Base-by-base conservation (phyloP, 441 rosid species). In the Euphorbia schlechtendalii region DNA sequence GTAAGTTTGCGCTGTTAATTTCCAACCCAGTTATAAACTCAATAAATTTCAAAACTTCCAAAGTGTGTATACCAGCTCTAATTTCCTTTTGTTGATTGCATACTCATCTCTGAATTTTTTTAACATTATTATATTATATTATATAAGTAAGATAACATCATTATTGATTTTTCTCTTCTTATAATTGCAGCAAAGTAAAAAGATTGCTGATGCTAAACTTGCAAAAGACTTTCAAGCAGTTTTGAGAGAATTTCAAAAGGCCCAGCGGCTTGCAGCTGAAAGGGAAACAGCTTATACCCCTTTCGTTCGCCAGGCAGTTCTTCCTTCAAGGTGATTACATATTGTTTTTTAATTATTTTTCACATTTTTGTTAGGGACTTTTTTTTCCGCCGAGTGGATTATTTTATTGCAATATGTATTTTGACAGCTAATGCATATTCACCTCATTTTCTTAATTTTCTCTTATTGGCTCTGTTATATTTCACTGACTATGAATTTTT, bases 221-320 rank as follows among this genome's bases (percentile, higher is more conserved):
- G 98, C 95, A 34, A 92, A 88, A 71, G 98, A 92, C 74, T 90
- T 90, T 80, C 90, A 92, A 81, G 87, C 88, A 20, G 98, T 92
- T 61, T 71, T 92, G 64, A 90, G 77, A 74, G 98, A 92, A 81
- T 92, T 89, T 78, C 98, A 92, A 81, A 92, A 92, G 80, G 97
- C 97, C 70, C 95, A 92, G 51, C 84, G 89, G 76, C 87, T 88
- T 3, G 89, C 96, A 8, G 97, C 97, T 55, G 92, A 92, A 81
- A 77, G 96, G 65, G 98, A 92, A 85, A 85, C 92, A 0, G 81
- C 95, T 0, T 92, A 92, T 68, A 64, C 95, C 54, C 97, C 97
- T 56, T 88, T 86, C 69, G 82, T 84, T 67, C 85, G 90, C 65
- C 91, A 82, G 65, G 79, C 87, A 17, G 67, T 76, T 61, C 71